Evolutionary conservation across 2,329 filamentous ascomycete genomes (phyloP), one percentile per base, ranked within the genome.

Genomic region (Bimuria novae-zelandiae): DNA sequence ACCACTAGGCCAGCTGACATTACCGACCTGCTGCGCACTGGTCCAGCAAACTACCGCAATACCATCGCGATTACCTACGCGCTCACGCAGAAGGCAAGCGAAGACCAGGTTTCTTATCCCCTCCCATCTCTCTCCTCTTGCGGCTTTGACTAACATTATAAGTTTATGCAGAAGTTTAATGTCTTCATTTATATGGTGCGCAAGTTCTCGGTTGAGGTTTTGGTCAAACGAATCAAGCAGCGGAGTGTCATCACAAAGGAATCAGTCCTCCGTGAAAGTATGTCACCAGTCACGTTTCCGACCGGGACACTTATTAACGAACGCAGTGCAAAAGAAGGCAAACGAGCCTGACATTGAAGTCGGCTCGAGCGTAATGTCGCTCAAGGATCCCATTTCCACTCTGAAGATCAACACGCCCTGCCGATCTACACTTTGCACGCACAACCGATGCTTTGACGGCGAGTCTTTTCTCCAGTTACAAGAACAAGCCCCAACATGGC

Each of bases 391-490:
- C 0, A 79, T 97, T 27, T 95, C 92, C 3, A 96, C 91, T 30
- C 84, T 92, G 71, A 84, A 92, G 54, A 88, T 99, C 30, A 81
- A 82, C 7, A 80, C 89, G 14, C 94, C 94, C 0, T 91, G 91
- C 62, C 87, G 94, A 29, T 90, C 90, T 3, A 81, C 85, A 3
- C 76, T 86, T 29, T 99, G 94, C 76, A 88, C 84, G 3, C 94
- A 99, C 72, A 89, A 94, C 22, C 91, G 96, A 69, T 99, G 94
- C 71, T 99, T 97, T 63, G 94, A 99, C 72, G 93, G 89, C 3
- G 88, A 85, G 3, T 95, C 91, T 1, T 99, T 97, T 70, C 81
- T 99, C 17, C 90, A 96, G 64, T 77, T 99, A 23, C 93, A 97
- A 71, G 92, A 97, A 71, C 94, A 99, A 77, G 93, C 91, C 0